phyloP scores from a whole-genome alignment of 768 basidiomycete genomes.

The Pulveroboletus sp. region DNA sequence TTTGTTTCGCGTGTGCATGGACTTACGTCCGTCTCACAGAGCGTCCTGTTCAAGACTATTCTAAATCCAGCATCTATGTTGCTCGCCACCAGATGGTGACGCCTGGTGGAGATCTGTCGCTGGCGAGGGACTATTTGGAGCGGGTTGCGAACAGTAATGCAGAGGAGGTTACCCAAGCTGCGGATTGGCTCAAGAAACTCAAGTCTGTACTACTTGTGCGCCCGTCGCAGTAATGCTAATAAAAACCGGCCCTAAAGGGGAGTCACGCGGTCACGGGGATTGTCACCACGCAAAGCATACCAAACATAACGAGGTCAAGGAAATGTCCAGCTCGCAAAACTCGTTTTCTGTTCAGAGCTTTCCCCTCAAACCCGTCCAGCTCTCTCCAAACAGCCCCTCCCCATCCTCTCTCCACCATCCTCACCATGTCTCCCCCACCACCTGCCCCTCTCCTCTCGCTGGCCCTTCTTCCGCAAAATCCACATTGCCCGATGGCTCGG shows the following conservation, averaged over 20 bases:
- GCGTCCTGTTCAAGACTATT: conserved; percentile 73
- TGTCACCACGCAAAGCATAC: conserved; percentile 35
- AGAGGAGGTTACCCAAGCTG: conserved; percentile 74
- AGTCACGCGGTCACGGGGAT: conserved; percentile 38
- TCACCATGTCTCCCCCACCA: conserved; percentile 4
- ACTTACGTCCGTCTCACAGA: conserved; percentile 34
- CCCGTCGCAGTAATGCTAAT: conserved; percentile 6
- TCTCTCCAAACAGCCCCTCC: not conserved
- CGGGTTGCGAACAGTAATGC: conserved; percentile 75
- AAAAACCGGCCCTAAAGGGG: conserved; percentile 32
- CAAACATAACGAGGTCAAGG: conserved; percentile 35
- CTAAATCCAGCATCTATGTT: conserved; percentile 81
- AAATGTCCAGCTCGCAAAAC: conserved; percentile 31
- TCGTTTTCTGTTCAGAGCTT: conserved; percentile 30
- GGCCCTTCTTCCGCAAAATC: conserved; percentile 27
- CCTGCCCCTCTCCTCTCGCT: conserved; percentile 9
- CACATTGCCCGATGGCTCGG: conserved; percentile 24
- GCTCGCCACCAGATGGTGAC: conserved; percentile 73
- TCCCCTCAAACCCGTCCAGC: conserved; percentile 16
- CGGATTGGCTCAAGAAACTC: conserved; percentile 65
- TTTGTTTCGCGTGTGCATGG: not conserved
- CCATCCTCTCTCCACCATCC: conserved; percentile 3
- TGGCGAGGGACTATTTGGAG: conserved; percentile 75
- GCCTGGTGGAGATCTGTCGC: conserved; percentile 58
- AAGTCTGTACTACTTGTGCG: conserved; percentile 34